Percentiles rank a stretch among this genome's conserved stretches.
Conservation (phyloP, 2,329 filamentous ascomycete genomes). For the Botrytis porri region DNA sequence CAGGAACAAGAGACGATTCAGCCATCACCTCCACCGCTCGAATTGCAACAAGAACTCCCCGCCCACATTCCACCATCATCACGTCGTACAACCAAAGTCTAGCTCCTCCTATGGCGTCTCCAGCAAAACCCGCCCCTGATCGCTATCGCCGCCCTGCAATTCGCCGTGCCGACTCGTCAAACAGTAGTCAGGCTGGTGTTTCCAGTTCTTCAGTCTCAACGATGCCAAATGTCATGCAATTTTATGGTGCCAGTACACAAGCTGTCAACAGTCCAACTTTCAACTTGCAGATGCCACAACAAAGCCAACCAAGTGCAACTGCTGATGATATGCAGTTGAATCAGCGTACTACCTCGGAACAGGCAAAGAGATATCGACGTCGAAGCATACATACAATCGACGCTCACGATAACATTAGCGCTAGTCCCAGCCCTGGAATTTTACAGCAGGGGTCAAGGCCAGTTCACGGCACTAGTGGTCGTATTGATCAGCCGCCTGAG, state of each 20-base stretch:
- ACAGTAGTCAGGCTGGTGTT: conserved; percentile 27
- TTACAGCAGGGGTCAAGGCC: conserved; percentile 34
- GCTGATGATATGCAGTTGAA: conserved; percentile 48
- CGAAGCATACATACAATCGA: conserved; percentile 75
- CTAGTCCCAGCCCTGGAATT: conserved; percentile 24
- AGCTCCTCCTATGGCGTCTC: conserved; percentile 46
- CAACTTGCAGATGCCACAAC: conserved; percentile 34
- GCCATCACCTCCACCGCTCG: conserved; percentile 42
- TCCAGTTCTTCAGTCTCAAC: conserved; percentile 46
- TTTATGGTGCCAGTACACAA: conserved; percentile 48
- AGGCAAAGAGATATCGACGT: conserved; percentile 73
- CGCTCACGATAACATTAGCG: conserved; percentile 30
- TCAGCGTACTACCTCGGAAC: conserved; percentile 57
- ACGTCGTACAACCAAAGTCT: conserved; percentile 49
- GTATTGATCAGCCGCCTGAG: conserved; percentile 36
- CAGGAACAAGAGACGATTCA: conserved; percentile 53
- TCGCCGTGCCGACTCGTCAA: conserved; percentile 45
- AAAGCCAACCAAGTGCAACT: conserved; percentile 23
- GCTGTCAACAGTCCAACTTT: conserved; percentile 29
- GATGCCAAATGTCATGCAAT: conserved; percentile 53
- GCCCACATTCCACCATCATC: conserved; percentile 42
- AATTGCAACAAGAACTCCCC: conserved; percentile 28
- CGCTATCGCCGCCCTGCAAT: conserved; percentile 71
- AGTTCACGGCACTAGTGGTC: conserved; percentile 34
- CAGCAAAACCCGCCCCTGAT: conserved; percentile 70